Conservation (phyloP, 441 rosid genomes). For the Brassica balearica region DNA sequence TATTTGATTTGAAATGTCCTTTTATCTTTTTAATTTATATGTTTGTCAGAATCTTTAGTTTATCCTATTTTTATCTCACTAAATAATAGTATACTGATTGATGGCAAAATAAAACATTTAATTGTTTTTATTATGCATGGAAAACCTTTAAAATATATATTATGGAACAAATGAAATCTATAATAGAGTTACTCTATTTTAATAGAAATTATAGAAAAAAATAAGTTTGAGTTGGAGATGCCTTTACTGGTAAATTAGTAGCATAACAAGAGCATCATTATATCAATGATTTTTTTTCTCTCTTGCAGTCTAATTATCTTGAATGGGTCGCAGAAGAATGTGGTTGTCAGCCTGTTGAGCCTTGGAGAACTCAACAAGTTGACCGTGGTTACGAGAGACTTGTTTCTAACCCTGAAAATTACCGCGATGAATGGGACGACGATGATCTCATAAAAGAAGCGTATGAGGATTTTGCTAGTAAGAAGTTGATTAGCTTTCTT, state of each 20-base stretch:
- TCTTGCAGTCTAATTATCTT: constrained; percentile 53
- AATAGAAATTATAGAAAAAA: neutral
- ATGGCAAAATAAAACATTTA: neutral
- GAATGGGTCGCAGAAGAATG: constrained; percentile 60
- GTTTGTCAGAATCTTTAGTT: neutral
- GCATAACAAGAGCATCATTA: neutral
- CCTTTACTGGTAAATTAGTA: neutral
- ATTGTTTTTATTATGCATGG: neutral
- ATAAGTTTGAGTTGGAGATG: neutral
- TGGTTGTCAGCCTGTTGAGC: constrained; percentile 49
- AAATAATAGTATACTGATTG: too few relatives aligned
- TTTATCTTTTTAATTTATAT: too few relatives aligned
- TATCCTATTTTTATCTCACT: too few relatives aligned
- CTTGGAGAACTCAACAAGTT: constrained; percentile 54
- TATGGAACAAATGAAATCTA: too few relatives aligned
- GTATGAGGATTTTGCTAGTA: constrained; percentile 34
- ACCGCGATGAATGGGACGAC: constrained; percentile 73
- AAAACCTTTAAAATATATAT: too few relatives aligned
- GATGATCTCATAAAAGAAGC: constrained; percentile 49
- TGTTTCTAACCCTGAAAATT: constrained; percentile 43
- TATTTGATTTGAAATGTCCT: neutral
- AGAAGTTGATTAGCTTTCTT: constrained; percentile 11
- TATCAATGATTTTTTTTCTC: neutral
- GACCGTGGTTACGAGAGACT: neutral
- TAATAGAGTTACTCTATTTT: too few relatives aligned